A percentile compares a stretch with the other conserved stretches of the same genome.
These are phyloP conservation scores for Ensete glaucum DNA, from an alignment of 176 grass and related monocot genomes.

Conservation along the genomic window DNA sequence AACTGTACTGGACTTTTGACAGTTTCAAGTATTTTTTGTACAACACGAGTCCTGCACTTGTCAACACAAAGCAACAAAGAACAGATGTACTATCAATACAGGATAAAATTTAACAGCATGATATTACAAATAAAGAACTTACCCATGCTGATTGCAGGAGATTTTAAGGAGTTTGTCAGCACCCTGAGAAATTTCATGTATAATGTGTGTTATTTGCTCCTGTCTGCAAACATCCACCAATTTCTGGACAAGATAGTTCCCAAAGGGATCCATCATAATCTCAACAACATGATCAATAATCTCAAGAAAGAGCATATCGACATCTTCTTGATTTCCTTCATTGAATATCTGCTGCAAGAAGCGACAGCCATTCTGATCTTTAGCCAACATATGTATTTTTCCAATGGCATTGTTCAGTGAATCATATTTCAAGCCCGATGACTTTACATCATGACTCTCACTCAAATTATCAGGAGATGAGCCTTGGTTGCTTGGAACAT, in stretches of 20 bases:
- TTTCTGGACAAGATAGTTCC: constrained; percentile 66
- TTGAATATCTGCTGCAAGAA: constrained; percentile 55
- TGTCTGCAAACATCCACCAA: constrained; percentile 53
- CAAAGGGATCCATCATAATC: constrained; percentile 59
- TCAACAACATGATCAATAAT: constrained; percentile 61
- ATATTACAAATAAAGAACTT: constrained; percentile 8
- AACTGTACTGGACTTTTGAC: constrained; percentile 32
- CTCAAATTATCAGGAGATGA: constrained; percentile 16
- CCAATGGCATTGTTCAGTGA: constrained; percentile 35
- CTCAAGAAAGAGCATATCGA: constrained; percentile 46
- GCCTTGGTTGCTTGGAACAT: constrained; percentile 16
- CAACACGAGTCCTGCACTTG: constrained; percentile 55
- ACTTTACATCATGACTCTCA: constrained; percentile 2
- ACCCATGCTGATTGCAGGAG: constrained; percentile 83
- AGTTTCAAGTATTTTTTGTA: constrained; percentile 82
- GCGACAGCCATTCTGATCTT: constrained; percentile 51
- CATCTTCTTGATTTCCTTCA: constrained; percentile 46
- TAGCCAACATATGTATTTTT: constrained; percentile 50
- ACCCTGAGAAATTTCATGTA: constrained; percentile 58
- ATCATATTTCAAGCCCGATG: constrained; percentile 22
- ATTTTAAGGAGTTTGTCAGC: constrained; percentile 42
- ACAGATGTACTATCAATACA: background rate
- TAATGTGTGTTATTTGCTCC: constrained; percentile 40
- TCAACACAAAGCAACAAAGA: background rate
- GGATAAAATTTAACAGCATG: background rate